phyloP scores from a whole-genome alignment of 2,329 filamentous ascomycete species.

The Teratosphaeria destructans region DNA sequence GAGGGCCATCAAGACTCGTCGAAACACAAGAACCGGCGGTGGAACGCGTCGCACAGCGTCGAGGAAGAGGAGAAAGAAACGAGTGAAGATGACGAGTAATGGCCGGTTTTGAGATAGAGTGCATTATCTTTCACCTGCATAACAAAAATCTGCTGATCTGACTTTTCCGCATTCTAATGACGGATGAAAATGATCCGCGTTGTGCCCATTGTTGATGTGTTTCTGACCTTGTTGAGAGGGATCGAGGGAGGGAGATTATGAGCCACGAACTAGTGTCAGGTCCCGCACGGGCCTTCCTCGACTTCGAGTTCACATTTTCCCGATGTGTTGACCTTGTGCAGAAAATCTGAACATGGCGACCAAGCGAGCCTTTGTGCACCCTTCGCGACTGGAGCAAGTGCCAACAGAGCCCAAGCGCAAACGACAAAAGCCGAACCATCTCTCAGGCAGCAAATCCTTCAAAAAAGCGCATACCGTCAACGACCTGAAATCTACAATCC shows the following conservation, averaged over 20 bases:
- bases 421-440: constrained; percentile 14
- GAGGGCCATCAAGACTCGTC: neutral
- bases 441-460: constrained; percentile 13
- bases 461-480: constrained; percentile 34
- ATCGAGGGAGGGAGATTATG: no score
- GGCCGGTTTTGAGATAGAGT: no score
- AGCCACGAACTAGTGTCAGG: neutral
- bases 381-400: constrained; percentile 15
- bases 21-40: neutral
- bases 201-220: neutral
- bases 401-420: constrained; percentile 12
- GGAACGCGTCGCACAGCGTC: neutral
- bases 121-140: no score
- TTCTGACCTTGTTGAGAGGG: neutral
- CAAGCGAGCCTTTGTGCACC: constrained; percentile 17
- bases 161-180: no score
- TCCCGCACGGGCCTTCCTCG: neutral
- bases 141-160: no score
- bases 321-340: neutral
- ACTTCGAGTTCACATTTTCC: neutral
- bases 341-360: constrained; percentile 13
- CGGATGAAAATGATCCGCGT: no score
- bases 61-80: neutral
- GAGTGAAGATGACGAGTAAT: no score
- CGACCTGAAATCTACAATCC: constrained; percentile 59